Conservation (phyloP, 2,329 filamentous ascomycete species). For the Fusarium sp. region DNA sequence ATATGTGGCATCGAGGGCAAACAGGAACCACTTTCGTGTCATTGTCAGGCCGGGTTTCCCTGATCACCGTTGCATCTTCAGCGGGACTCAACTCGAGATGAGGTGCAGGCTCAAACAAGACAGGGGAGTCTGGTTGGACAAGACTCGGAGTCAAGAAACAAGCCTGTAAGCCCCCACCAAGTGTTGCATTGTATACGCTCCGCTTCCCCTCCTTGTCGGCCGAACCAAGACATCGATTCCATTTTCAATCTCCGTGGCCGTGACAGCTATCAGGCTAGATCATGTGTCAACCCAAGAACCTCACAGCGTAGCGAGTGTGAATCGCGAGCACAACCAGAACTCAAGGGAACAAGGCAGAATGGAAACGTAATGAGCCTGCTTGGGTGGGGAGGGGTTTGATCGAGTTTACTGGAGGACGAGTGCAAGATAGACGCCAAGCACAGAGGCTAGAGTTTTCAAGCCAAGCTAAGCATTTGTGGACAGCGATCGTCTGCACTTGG, state of each 20-base stretch:
- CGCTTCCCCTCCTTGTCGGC: constrained; percentile 32
- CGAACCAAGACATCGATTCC: constrained; percentile 32
- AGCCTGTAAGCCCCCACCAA: constrained; percentile 21
- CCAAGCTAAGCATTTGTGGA: constrained; percentile 31
- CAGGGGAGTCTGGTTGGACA: constrained; percentile 27
- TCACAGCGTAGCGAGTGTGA: not conserved
- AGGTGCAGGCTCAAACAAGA: constrained; percentile 24
- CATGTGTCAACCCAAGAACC: not conserved
- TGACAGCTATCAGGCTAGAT: not conserved
- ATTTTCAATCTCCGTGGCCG: constrained; percentile 20
- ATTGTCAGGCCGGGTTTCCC: constrained; percentile 28
- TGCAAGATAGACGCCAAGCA: constrained; percentile 29
- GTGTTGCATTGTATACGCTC: constrained; percentile 28
- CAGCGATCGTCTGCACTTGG: constrained; percentile 31
- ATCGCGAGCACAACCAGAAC: constrained; percentile 6
- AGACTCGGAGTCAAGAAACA: not conserved
- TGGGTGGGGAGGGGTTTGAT: constrained; percentile 19
- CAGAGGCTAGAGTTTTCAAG: constrained; percentile 17
- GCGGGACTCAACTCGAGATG: constrained; percentile 30
- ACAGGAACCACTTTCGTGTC: constrained; percentile 27
- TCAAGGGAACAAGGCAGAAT: not conserved
- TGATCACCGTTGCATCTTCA: constrained; percentile 38
- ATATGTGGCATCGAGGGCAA: constrained; percentile 14
- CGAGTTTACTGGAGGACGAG: constrained; percentile 6
- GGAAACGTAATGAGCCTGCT: constrained; percentile 36